These are phyloP conservation scores for Protomyces inouyei DNA, from an alignment of 1,139 yeast genomes.

Conservation along the genomic window DNA sequence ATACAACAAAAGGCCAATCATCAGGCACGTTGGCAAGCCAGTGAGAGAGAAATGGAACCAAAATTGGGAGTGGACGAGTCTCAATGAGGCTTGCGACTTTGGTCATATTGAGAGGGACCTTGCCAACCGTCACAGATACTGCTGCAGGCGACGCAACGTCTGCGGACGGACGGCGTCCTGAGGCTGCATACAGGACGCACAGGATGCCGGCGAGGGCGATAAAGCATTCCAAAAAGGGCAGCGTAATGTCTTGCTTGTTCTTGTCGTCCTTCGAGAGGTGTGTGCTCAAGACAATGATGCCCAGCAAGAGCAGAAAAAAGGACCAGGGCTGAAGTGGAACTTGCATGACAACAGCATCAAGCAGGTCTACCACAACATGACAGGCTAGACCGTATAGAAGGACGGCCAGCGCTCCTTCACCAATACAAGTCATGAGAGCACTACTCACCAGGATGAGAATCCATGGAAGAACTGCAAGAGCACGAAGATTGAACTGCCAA, in stretches of 20 bases:
- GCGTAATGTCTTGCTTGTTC: not conserved
- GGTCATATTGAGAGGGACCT: slow-evolving; percentile 8
- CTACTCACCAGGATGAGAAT: not conserved
- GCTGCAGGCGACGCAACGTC: not conserved
- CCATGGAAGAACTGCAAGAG: not conserved
- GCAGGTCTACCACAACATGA: not conserved
- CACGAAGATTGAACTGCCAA: not conserved
- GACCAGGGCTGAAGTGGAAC: not conserved
- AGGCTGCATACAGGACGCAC: not conserved
- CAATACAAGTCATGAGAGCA: not conserved
- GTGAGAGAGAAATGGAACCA: slow-evolving; percentile 7
- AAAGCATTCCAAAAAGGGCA: not conserved
- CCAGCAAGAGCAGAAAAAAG: not conserved
- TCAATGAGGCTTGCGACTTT: slow-evolving; percentile 24
- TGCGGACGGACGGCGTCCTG: not conserved
- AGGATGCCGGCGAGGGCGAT: not conserved
- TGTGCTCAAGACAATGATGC: not conserved
- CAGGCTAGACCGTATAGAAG: not conserved
- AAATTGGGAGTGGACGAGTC: slow-evolving; percentile 23
- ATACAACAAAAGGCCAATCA: slow-evolving; percentile 23
- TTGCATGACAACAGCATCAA: not conserved
- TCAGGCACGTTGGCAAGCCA: slow-evolving; percentile 18
- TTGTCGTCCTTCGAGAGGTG: not conserved
- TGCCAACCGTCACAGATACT: not conserved
- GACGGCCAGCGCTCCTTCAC: not conserved